Conservation (phyloP, 306 rosid species). For the Lathyrus tuberosus region DNA sequence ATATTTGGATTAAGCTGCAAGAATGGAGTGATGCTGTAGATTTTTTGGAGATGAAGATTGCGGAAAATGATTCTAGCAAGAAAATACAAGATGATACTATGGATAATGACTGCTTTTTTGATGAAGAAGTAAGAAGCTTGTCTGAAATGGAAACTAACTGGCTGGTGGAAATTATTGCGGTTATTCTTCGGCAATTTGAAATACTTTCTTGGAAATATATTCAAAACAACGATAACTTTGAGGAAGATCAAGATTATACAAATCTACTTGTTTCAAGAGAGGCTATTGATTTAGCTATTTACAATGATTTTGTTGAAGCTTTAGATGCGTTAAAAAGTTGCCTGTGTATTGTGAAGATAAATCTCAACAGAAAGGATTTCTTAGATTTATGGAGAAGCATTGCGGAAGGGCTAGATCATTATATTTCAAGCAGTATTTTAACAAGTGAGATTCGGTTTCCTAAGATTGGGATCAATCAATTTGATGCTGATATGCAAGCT, state of each 20-base stretch:
- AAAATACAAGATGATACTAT: constrained; percentile 28
- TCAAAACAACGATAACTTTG: constrained; percentile 45
- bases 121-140: constrained; percentile 67
- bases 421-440: constrained; percentile 52
- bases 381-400: constrained; percentile 75
- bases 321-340: constrained; percentile 53
- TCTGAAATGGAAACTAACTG: constrained; percentile 72
- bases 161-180: constrained; percentile 66
- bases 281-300: constrained; percentile 47
- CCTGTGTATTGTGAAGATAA: constrained; percentile 49
- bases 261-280: constrained; percentile 34
- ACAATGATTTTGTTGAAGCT: constrained; percentile 55
- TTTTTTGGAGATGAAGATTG: constrained; percentile 71
- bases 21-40: constrained; percentile 70
- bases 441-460: constrained; percentile 44
- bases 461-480: constrained; percentile 46
- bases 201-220: constrained; percentile 62
- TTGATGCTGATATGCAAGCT: constrained; percentile 65
- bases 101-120: constrained; percentile 49
- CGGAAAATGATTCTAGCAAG: constrained; percentile 55
- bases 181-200: constrained; percentile 69
- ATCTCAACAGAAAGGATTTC: constrained; percentile 66
- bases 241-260: constrained; percentile 39
- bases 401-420: constrained; percentile 76
- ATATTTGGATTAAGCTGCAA: constrained; percentile 58